Conservation (phyloP, 345 rosid genomes). For the Adansonia digitata region DNA sequence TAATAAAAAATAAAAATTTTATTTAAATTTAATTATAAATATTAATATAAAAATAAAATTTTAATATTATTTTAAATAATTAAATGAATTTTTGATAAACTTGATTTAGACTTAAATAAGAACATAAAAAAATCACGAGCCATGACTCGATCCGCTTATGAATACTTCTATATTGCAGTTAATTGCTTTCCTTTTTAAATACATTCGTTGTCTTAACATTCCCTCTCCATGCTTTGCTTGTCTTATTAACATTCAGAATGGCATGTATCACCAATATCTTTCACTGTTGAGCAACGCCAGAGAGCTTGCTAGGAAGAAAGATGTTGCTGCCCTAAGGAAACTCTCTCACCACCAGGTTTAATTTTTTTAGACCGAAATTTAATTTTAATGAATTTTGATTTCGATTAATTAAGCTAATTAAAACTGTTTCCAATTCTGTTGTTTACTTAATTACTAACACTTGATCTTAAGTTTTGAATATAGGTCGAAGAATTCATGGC, state of each 20-base stretch:
- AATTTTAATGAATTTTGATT: neutral
- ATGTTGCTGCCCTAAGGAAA: neutral
- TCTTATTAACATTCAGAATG: neutral
- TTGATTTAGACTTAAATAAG: too few relatives aligned
- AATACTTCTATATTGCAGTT: neutral
- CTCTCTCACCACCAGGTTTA: neutral
- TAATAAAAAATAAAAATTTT: too few relatives aligned
- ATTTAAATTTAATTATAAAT: too few relatives aligned
- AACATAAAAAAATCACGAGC: too few relatives aligned
- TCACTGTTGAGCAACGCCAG: neutral
- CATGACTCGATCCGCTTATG: too few relatives aligned
- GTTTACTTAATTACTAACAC: neutral
- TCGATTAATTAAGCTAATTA: too few relatives aligned
- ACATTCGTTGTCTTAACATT: neutral
- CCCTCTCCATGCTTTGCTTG: neutral
- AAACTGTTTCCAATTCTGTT: neutral
- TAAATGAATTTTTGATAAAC: too few relatives aligned
- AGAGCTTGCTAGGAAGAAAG: conserved; percentile 2
- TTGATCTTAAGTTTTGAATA: neutral
- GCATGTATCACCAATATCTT: neutral
- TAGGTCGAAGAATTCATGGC: neutral
- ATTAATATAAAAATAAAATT: too few relatives aligned
- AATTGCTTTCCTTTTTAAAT: neutral
- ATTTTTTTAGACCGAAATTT: neutral
- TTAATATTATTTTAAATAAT: too few relatives aligned